Percentiles rank a stretch among this genome's conserved stretches.
Evolutionary conservation across 352 stramenopile species (phyloP).

Genomic region (Phytophthora tentaculata): DNA sequence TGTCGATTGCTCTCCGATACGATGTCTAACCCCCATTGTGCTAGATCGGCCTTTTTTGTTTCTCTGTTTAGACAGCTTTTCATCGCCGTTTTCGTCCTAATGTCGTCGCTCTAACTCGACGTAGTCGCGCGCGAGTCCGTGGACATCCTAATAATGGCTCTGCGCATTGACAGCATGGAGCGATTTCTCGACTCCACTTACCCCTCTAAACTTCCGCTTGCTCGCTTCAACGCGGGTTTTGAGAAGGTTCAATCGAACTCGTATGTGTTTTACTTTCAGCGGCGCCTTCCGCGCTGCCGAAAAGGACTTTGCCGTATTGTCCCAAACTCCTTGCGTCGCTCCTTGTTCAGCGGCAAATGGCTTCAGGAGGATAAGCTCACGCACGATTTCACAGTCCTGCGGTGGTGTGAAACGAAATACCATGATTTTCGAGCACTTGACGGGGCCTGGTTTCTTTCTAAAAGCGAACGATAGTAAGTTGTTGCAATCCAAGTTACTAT

Average conservation of each 20-base stretch:
- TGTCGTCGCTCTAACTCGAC: neutral
- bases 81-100: neutral
- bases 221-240: neutral
- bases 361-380: neutral
- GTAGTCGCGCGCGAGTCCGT: neutral
- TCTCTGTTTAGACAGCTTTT: neutral
- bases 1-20: neutral
- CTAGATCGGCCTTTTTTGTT: neutral
- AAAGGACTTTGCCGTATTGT: neutral
- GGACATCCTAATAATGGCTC: neutral
- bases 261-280: neutral
- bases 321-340: neutral
- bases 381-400: neutral
- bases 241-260: neutral
- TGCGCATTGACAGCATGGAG: neutral
- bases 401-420: neutral
- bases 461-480: too few relatives aligned
- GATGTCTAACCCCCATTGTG: neutral
- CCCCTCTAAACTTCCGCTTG: neutral
- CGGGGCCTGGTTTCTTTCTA: too few relatives aligned
- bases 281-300: neutral
- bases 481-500: too few relatives aligned
- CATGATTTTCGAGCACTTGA: neutral
- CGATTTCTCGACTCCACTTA: neutral
- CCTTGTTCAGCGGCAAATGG: neutral